phyloP scores from a whole-genome alignment of 1,284 basidiomycete genomes.

The Heterobasidion parviporum region DNA sequence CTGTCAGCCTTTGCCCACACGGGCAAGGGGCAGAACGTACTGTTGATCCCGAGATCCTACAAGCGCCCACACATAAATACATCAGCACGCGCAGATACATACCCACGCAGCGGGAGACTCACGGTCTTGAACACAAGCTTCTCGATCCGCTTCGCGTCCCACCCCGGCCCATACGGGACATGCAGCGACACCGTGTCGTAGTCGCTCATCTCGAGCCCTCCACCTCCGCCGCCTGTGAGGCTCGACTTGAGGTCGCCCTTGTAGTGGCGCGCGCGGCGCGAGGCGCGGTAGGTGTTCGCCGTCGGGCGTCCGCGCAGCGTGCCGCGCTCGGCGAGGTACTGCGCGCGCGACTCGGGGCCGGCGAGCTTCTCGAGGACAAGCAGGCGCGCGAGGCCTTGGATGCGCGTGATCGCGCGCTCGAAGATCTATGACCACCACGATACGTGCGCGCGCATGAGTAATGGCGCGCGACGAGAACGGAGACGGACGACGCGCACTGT shows the following conservation, averaged over 20 bases:
- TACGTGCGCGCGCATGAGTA: neutral
- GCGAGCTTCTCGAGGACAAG: slow-evolving; percentile 48
- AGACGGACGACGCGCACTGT: slow-evolving; percentile 27
- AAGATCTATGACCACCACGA: slow-evolving; percentile 41
- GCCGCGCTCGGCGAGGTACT: slow-evolving; percentile 37
- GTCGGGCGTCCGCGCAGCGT: slow-evolving; percentile 36
- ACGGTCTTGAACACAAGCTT: slow-evolving; percentile 49
- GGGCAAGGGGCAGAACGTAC: too few relatives aligned
- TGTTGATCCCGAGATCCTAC: neutral
- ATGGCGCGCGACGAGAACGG: neutral
- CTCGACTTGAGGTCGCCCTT: slow-evolving; percentile 29
- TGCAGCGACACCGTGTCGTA: slow-evolving; percentile 49
- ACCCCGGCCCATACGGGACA: slow-evolving; percentile 56
- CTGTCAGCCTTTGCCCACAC: neutral
- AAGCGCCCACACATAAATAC: neutral
- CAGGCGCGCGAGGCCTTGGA: slow-evolving; percentile 49
- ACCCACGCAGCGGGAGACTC: slow-evolving; percentile 1
- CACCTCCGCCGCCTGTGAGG: too few relatives aligned
- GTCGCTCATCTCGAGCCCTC: slow-evolving; percentile 42
- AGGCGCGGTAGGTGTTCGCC: too few relatives aligned
- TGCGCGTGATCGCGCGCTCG: slow-evolving; percentile 44
- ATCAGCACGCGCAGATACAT: neutral
- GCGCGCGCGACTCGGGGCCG: slow-evolving; percentile 25
- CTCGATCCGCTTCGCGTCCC: slow-evolving; percentile 49
- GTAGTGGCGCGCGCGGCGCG: too few relatives aligned